These are phyloP conservation scores for Ceratobasidium papillatum DNA, from an alignment of 1,284 basidiomycete genomes.

Conservation along the genomic window DNA sequence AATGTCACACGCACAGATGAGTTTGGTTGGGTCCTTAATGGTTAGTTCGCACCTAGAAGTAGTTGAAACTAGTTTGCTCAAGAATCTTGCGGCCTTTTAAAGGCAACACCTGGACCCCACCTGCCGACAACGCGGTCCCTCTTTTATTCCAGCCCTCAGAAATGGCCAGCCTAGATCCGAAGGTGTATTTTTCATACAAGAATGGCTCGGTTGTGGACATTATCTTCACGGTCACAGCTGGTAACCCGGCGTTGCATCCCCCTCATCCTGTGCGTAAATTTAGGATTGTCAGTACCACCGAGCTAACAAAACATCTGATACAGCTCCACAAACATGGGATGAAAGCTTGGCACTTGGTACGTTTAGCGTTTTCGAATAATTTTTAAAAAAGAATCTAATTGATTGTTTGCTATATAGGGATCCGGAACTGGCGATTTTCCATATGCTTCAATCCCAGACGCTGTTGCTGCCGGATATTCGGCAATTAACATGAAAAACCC, in stretches of 20 bases:
- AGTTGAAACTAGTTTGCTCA: background rate
- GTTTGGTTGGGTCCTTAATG: conserved; percentile 29
- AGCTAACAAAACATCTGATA: background rate
- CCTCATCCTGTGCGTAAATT: conserved; percentile 9
- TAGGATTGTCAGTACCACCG: background rate
- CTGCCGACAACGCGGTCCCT: conserved; percentile 4
- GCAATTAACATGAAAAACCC: conserved; percentile 21
- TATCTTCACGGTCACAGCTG: conserved; percentile 22
- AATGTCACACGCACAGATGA: conserved; percentile 16
- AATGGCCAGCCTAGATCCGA: background rate
- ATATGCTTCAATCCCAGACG: conserved; percentile 5
- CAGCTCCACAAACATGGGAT: background rate
- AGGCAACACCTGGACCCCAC: conserved; percentile 26
- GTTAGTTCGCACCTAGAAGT: background rate
- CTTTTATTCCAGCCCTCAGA: conserved; percentile 13
- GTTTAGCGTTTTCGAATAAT: background rate
- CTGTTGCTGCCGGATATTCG: conserved; percentile 4
- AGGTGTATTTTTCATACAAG: conserved; percentile 20
- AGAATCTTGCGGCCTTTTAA: background rate
- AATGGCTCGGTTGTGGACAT: conserved; percentile 25
- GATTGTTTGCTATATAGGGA: background rate
- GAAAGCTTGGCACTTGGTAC: conserved; percentile 10
- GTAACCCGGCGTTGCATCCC: conserved; percentile 9
- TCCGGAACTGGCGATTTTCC: conserved; percentile 17
- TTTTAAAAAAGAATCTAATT: background rate